Evolutionary conservation across 2,329 filamentous ascomycete species (phyloP).

Genomic region (Dothistroma septosporum): DNA sequence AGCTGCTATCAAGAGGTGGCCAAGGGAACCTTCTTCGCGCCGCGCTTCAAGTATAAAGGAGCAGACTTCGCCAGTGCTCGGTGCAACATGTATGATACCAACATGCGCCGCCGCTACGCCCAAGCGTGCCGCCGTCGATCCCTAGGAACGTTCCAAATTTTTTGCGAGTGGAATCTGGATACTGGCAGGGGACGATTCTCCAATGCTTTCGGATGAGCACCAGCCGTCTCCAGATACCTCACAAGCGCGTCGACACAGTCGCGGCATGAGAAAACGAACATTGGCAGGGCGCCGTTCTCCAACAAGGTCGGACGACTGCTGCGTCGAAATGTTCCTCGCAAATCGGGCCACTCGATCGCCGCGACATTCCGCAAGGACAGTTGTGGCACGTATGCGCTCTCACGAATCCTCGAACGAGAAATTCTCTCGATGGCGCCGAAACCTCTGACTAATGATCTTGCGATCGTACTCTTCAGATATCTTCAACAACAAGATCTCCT

Average conservation of each 20-base stretch:
- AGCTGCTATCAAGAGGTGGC: neutral
- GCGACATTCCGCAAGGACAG: neutral
- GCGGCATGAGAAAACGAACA: too few species aligned
- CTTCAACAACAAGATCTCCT: constrained; percentile 69
- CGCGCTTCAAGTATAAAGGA: neutral
- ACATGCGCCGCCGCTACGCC: neutral
- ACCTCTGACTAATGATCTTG: constrained; percentile 14
- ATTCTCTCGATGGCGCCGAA: constrained; percentile 14
- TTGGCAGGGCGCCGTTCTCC: too few species aligned
- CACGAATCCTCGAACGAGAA: neutral
- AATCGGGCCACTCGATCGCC: too few species aligned
- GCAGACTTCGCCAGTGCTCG: neutral
- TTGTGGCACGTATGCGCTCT: neutral
- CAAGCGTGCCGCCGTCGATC: neutral
- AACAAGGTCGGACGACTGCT: too few species aligned
- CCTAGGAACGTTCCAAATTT: neutral
- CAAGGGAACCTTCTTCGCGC: neutral
- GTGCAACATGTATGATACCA: neutral
- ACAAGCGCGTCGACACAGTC: neutral
- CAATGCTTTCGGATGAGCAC: neutral
- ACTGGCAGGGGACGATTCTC: neutral
- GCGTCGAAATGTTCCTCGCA: too few species aligned
- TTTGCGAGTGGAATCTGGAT: neutral
- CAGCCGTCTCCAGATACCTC: neutral
- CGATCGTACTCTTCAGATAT: constrained; percentile 37